Evolutionary conservation across 1,284 basidiomycete genomes (phyloP), one percentile per base, ranked within the genome.

Genomic region (Tremellales sp.): DNA sequence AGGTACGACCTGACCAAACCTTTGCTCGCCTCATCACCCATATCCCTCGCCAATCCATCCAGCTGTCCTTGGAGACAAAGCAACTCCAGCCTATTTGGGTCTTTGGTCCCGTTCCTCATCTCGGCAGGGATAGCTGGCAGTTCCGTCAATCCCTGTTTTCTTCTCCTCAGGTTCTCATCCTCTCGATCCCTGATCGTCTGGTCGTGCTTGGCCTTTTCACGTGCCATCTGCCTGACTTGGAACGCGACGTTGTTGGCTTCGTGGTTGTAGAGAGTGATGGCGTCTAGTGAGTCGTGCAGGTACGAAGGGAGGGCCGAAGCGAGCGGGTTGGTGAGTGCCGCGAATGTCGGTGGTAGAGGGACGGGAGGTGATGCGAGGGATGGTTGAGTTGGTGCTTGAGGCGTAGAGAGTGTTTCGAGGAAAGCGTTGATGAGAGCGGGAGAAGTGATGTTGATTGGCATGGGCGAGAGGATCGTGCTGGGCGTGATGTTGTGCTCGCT

Each of bases 231-330:
- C 51, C 94, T 85, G 42, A 82, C 80, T 65, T 93, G 80, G 79
- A 93, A 98, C 43, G 88, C 91, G 51, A 97, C 82, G 72, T 97
- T 97, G 56, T 90, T 87, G 67, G 91, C 86, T 74, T 96, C 92
- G 51, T 87, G 88, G 60, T 84, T 84, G 78, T 91, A 89, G 52
- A 79, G 82, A 70, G 93, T 89, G 56, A 96, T 79, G 0, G 85
- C 82, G 65, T 93, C 87, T 56, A 89, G 82, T 40, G 93, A 84
- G 70, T 85, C 82, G 75, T 88, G 85, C 57, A 94, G 76, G 70
- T 74, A 66, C 19, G 65, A 55, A 12, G 75, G 68, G 52, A 76
- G 70, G 77, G 63, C 85, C 72, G 53, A 82, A 77, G 54, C 58
- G 43, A 72, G 65, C 37, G 70, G 63, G 62, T 76, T 71, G 54